These are phyloP conservation scores for Gossypium rotundifolium DNA, from an alignment of 345 rosid genomes.

Conservation along the genomic window DNA sequence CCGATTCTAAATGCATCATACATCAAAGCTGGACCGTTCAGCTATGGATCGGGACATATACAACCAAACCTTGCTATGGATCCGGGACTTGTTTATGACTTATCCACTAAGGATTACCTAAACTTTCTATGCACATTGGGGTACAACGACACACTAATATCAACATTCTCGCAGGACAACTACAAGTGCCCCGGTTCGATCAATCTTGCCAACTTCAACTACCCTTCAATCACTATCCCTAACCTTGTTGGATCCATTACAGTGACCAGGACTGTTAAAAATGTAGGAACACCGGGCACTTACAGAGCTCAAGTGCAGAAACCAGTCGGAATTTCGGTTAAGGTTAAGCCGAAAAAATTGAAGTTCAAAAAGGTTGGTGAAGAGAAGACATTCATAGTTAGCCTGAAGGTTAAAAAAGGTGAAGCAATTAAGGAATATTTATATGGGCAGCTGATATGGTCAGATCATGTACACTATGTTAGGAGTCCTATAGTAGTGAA, in stretches of 20 bases:
- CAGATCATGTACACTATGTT: constrained; percentile 55
- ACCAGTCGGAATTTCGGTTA: constrained; percentile 43
- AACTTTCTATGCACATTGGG: constrained; percentile 68
- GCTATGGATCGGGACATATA: constrained; percentile 80
- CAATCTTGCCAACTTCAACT: constrained; percentile 55
- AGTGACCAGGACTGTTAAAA: constrained; percentile 51
- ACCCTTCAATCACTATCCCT: constrained; percentile 73
- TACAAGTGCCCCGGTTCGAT: constrained; percentile 38
- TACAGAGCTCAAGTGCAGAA: constrained; percentile 37
- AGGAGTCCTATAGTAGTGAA: constrained; percentile 74
- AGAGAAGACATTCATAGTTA: constrained; percentile 49
- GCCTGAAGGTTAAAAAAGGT: constrained; percentile 23
- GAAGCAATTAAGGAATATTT: constrained; percentile 27
- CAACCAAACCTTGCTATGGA: constrained; percentile 73
- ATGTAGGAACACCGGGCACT: constrained; percentile 58
- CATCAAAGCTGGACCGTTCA: constrained; percentile 58
- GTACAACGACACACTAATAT: constrained; percentile 46
- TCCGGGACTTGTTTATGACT: constrained; percentile 79
- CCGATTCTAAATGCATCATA: constrained; percentile 39
- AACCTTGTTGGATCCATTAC: constrained; percentile 27
- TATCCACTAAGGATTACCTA: constrained; percentile 46
- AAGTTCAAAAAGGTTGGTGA: constrained; percentile 49
- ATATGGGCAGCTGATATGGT: constrained; percentile 69
- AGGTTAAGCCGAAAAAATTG: constrained; percentile 44
- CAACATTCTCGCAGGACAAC: constrained; percentile 25